Percentiles rank a stretch among this genome's conserved stretches.
Conservation (phyloP, 805 yeast genomes). For the Yarrowia osloensis region DNA sequence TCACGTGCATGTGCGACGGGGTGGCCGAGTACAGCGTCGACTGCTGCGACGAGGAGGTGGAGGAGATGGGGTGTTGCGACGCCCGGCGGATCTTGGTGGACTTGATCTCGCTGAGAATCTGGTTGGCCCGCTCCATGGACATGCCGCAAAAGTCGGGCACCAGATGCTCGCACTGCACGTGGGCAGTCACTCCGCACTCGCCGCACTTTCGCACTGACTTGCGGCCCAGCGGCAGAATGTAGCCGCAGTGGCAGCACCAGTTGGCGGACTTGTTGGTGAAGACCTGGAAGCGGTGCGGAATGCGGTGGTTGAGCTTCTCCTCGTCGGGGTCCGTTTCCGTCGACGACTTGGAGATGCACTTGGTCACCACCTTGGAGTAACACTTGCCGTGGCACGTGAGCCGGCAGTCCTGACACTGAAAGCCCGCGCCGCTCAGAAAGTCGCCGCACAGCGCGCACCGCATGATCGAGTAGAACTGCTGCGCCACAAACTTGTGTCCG, state of each 20-base stretch:
- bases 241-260: slow-evolving; percentile 99
- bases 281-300: slow-evolving; percentile 96
- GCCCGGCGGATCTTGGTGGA: slow-evolving; percentile 55
- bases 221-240: slow-evolving; percentile 90
- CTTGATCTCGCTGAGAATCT: slow-evolving; percentile 79
- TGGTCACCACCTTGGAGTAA: slow-evolving; percentile 74
- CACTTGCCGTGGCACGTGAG: slow-evolving; percentile 79
- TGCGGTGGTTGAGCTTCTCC: slow-evolving; percentile 88
- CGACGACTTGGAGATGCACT: slow-evolving; percentile 74
- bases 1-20: slow-evolving; percentile 29
- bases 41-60: not conserved
- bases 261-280: slow-evolving; percentile 90
- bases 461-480: slow-evolving; percentile 94
- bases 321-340: slow-evolving; percentile 65
- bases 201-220: slow-evolving; percentile 90
- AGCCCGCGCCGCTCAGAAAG: slow-evolving; percentile 78
- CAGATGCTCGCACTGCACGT: slow-evolving; percentile 84
- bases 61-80: slow-evolving; percentile 26
- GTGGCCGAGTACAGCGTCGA: slow-evolving; percentile 33
- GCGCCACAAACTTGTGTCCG: slow-evolving; percentile 96
- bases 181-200: slow-evolving; percentile 91
- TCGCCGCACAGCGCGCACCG: slow-evolving; percentile 97
- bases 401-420: slow-evolving; percentile 77
- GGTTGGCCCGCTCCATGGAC: slow-evolving; percentile 95
- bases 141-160: slow-evolving; percentile 99